A percentile compares a stretch with the other conserved stretches of the same genome.
Evolutionary conservation across 176 grass and related monocot species (phyloP).

Genomic region (bread wheat (Triticum aestivum)): DNA sequence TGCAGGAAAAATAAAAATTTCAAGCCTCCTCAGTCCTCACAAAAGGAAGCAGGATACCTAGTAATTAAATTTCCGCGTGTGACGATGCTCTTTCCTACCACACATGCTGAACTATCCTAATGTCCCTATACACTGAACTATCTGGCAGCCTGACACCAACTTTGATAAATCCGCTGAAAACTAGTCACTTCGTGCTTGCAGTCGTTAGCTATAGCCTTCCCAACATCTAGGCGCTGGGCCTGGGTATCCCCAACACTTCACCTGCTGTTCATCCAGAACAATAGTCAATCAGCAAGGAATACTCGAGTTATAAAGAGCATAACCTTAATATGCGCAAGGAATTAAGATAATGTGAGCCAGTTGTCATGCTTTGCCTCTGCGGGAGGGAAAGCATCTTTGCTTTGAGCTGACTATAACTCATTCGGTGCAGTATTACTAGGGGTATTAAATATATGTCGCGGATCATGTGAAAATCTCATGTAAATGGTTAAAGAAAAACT

Average conservation of each 20-base stretch:
- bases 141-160: too few relatives aligned
- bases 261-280: conserved; percentile 11
- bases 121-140: background rate
- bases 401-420: background rate
- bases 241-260: conserved; percentile 23
- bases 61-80: too few relatives aligned
- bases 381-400: background rate
- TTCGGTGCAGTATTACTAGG: background rate
- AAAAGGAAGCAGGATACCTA: too few relatives aligned
- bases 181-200: background rate
- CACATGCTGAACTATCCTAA: background rate
- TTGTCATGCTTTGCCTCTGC: background rate
- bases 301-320: background rate
- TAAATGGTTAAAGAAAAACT: background rate
- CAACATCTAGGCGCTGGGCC: background rate
- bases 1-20: too few relatives aligned
- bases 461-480: background rate
- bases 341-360: background rate
- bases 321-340: background rate
- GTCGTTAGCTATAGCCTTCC: conserved; percentile 8
- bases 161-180: background rate
- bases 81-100: background rate
- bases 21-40: too few relatives aligned
- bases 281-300: background rate
- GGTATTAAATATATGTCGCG: background rate